These are phyloP conservation scores for Polyporus arcularius DNA, from an alignment of 768 basidiomycete species.

Conservation along the genomic window DNA sequence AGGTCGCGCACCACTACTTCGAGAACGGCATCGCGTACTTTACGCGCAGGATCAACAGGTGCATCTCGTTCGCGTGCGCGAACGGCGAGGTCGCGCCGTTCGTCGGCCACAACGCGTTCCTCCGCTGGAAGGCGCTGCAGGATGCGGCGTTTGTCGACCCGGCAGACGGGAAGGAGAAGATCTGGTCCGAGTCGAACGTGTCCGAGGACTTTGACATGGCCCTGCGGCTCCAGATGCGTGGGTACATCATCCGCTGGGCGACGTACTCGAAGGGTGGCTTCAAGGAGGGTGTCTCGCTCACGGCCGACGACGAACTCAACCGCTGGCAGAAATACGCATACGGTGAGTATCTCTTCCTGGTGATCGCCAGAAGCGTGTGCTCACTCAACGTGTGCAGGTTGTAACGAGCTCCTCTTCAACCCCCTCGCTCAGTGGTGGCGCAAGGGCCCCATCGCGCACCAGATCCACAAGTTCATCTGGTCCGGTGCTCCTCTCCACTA, in stretches of 20 bases:
- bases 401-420: constrained; percentile 75
- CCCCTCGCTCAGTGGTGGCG: constrained; percentile 79
- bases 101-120: constrained; percentile 53
- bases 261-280: constrained; percentile 84
- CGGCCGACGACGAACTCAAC: constrained; percentile 88
- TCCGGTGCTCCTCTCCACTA: constrained; percentile 53
- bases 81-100: constrained; percentile 48
- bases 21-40: constrained; percentile 51
- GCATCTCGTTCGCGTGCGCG: constrained; percentile 37
- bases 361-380: constrained; percentile 3
- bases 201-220: constrained; percentile 76
- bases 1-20: constrained; percentile 56
- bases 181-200: constrained; percentile 69
- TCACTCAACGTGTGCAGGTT: constrained; percentile 40
- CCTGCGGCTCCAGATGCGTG: constrained; percentile 56
- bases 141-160: constrained; percentile 55
- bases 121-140: constrained; percentile 60
- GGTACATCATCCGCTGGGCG: constrained; percentile 60
- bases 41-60: constrained; percentile 50
- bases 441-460: constrained; percentile 77
- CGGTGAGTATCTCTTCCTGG: constrained; percentile 40
- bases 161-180: constrained; percentile 50
- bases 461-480: constrained; percentile 79
- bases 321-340: constrained; percentile 91
- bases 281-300: constrained; percentile 90